Conservation (phyloP, 768 basidiomycete species). For the Xerocomus spinulosus region DNA sequence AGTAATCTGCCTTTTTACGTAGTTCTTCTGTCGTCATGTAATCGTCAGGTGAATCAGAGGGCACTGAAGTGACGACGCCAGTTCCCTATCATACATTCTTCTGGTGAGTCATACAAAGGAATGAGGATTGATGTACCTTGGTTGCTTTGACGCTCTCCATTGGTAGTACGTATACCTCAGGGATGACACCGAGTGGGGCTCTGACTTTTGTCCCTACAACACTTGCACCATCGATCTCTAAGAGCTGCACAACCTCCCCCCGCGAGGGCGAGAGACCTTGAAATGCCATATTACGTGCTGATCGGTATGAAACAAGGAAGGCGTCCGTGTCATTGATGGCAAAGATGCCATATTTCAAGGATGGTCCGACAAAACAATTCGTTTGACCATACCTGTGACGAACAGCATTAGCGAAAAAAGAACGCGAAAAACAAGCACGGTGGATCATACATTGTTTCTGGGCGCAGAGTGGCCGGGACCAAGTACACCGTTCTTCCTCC, state of each 20-base stretch:
- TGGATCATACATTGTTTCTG: slow-evolving; percentile 84
- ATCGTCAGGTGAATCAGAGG: slow-evolving; percentile 98
- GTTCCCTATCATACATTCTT: slow-evolving; percentile 60
- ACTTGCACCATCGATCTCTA: slow-evolving; percentile 72
- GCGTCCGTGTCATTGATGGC: slow-evolving; percentile 83
- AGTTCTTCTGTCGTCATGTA: slow-evolving; percentile 86
- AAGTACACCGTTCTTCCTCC: slow-evolving; percentile 81
- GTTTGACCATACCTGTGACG: slow-evolving; percentile 88
- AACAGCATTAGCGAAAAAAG: neutral
- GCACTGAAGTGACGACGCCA: slow-evolving; percentile 96
- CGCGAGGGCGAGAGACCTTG: slow-evolving; percentile 76
- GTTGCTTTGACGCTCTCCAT: slow-evolving; percentile 98
- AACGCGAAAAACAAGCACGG: neutral
- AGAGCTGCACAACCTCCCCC: slow-evolving; percentile 68
- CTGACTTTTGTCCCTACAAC: slow-evolving; percentile 87
- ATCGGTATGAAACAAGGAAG: slow-evolving; percentile 82
- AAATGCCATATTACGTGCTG: slow-evolving; percentile 97
- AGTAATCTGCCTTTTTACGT: slow-evolving; percentile 94
- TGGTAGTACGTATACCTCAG: slow-evolving; percentile 93
- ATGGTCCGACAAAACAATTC: slow-evolving; percentile 91
- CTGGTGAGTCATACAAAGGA: slow-evolving; percentile 9
- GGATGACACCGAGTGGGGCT: slow-evolving; percentile 77
- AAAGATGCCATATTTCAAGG: slow-evolving; percentile 90
- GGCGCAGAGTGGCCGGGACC: slow-evolving; percentile 93
- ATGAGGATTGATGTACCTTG: slow-evolving; percentile 51